Evolutionary conservation across 768 basidiomycete genomes (phyloP).

Genomic region (Xerocomellus intermedius): DNA sequence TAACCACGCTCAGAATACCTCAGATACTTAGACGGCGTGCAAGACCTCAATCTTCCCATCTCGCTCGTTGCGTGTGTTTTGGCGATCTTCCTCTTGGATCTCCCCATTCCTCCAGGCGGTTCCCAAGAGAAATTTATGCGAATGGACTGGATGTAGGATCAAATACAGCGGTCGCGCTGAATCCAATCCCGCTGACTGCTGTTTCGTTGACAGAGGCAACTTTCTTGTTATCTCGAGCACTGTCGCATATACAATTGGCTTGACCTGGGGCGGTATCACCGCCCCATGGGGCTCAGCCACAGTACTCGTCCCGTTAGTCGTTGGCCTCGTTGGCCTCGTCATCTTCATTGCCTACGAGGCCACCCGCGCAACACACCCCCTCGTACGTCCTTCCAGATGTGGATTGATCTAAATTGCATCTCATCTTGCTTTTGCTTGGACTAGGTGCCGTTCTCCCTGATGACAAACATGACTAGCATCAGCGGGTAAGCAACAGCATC

Average conservation of each 20-base stretch:
- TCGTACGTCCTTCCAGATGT: no score
- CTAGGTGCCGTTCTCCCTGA: neutral
- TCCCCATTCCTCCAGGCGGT: neutral
- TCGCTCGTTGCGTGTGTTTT: neutral
- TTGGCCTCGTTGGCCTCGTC: conserved; percentile 30
- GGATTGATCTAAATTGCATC: no score
- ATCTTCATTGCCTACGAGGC: conserved; percentile 41
- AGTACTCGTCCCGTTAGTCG: conserved; percentile 41
- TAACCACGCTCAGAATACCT: neutral
- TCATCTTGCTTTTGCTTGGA: neutral
- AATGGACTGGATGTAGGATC: neutral
- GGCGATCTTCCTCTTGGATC: neutral
- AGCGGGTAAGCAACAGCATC: conserved; percentile 14
- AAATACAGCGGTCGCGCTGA: neutral
- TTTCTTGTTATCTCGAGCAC: neutral
- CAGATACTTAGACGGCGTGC: neutral
- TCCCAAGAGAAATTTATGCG: neutral
- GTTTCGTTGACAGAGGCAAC: neutral
- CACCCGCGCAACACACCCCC: conserved; percentile 19
- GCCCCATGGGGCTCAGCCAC: conserved; percentile 2
- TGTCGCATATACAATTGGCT: neutral
- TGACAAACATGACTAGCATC: neutral
- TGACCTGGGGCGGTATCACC: neutral
- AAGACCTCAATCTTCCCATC: neutral
- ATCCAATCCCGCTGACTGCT: neutral